A percentile compares a stretch with the other conserved stretches of the same genome.
Evolutionary conservation across 257 asterid genomes (phyloP).

Genomic region (Cinchona pubescens): DNA sequence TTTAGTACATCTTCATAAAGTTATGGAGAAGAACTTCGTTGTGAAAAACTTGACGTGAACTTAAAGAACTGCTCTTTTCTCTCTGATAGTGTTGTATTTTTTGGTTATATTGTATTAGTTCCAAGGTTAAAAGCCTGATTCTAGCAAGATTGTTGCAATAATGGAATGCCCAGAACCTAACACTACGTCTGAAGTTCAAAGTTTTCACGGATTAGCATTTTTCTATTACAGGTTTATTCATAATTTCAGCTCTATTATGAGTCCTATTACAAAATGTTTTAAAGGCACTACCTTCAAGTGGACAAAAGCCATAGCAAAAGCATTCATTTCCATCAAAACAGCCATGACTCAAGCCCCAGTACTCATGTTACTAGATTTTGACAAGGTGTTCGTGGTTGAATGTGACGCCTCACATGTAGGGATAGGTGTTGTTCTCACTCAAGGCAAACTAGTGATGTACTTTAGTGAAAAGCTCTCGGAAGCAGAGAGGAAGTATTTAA

Average conservation of each 20-base stretch:
- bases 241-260: not conserved
- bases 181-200: not conserved
- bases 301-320: no score
- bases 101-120: not conserved
- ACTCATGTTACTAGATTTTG: not conserved
- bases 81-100: not conserved
- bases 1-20: not conserved
- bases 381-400: slow-evolving; percentile 3
- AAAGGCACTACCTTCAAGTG: not conserved
- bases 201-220: not conserved
- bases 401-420: slow-evolving; percentile 14
- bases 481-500: not conserved
- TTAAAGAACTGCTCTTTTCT: not conserved
- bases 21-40: not conserved
- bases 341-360: no score
- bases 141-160: not conserved
- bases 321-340: no score
- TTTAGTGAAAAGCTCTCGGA: not conserved
- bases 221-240: not conserved
- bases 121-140: not conserved
- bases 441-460: no score
- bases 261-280: not conserved
- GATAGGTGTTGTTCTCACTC: not conserved
- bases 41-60: not conserved
- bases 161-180: not conserved